These are phyloP conservation scores for Chaetomium sp. DNA, from an alignment of 2,329 filamentous ascomycete genomes.

Conservation along the genomic window DNA sequence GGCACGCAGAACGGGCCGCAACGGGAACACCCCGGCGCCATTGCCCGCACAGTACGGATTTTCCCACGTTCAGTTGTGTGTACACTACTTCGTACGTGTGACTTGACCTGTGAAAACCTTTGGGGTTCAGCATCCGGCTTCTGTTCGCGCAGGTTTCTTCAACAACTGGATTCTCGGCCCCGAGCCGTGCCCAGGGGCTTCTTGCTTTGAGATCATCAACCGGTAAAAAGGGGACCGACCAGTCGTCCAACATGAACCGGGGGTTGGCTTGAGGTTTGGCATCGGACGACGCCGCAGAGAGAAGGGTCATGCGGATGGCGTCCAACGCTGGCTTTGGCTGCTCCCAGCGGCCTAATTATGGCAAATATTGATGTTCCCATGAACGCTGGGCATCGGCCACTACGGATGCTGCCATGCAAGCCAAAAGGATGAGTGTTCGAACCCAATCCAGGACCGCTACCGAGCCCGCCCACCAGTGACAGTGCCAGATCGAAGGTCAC, in stretches of 20 bases:
- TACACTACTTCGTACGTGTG: no score
- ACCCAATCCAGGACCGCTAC: conserved; percentile 3
- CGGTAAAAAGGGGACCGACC: background rate
- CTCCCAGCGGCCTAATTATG: conserved; percentile 32
- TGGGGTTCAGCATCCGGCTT: background rate
- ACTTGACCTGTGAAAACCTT: no score
- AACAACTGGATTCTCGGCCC: conserved; percentile 7
- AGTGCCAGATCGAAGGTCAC: conserved; percentile 19
- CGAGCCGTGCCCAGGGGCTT: background rate
- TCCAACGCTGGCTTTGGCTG: no score
- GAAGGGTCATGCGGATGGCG: background rate
- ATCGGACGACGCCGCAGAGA: background rate
- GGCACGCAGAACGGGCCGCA: conserved; percentile 2
- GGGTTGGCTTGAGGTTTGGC: no score
- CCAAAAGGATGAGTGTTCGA: conserved; percentile 11
- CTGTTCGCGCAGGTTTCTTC: no score
- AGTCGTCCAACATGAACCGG: no score
- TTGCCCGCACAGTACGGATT: background rate
- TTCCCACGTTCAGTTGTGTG: background rate
- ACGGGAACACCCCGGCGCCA: background rate
- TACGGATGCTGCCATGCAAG: conserved; percentile 16
- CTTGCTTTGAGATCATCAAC: background rate
- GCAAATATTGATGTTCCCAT: conserved; percentile 29
- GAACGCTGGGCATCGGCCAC: conserved; percentile 8
- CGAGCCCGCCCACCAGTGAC: conserved; percentile 21